Conservation (phyloP, 805 yeast species). For the Candida pseudoglaebosa region DNA sequence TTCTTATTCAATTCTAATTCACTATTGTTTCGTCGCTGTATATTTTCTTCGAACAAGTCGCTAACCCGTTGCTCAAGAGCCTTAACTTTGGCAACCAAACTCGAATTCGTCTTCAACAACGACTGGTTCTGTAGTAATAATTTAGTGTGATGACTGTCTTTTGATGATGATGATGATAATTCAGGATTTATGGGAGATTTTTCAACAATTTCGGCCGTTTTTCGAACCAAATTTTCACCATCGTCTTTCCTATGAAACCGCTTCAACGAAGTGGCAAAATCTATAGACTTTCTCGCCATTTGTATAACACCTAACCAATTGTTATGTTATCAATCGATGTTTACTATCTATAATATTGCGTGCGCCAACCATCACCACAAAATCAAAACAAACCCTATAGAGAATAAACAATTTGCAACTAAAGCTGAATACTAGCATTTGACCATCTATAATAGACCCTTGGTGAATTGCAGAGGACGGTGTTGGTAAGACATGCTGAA, state of each 20-base stretch:
- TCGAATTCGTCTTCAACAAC: slow-evolving; percentile 57
- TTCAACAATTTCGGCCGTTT: neutral
- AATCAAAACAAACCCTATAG: no score
- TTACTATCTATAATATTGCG: no score
- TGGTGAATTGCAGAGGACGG: no score
- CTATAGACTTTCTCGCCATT: slow-evolving; percentile 4
- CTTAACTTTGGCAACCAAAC: slow-evolving; percentile 46
- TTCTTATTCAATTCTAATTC: slow-evolving; percentile 14
- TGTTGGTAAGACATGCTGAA: no score
- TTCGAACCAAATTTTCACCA: neutral
- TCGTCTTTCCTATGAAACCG: neutral
- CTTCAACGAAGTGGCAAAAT: slow-evolving; percentile 2
- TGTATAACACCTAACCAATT: no score
- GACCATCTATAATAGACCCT: no score
- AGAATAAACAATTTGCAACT: neutral
- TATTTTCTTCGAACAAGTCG: slow-evolving; percentile 49
- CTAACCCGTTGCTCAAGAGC: slow-evolving; percentile 51
- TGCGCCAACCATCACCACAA: no score
- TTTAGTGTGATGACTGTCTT: slow-evolving; percentile 5
- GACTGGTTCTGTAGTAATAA: slow-evolving; percentile 49
- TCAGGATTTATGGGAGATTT: no score
- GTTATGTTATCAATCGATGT: no score
- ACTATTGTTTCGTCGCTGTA: slow-evolving; percentile 34
- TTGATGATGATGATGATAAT: no score
- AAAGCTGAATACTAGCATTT: slow-evolving; percentile 8